phyloP scores from a whole-genome alignment of 2,329 filamentous ascomycete species.

The Monosporascus sp. region DNA sequence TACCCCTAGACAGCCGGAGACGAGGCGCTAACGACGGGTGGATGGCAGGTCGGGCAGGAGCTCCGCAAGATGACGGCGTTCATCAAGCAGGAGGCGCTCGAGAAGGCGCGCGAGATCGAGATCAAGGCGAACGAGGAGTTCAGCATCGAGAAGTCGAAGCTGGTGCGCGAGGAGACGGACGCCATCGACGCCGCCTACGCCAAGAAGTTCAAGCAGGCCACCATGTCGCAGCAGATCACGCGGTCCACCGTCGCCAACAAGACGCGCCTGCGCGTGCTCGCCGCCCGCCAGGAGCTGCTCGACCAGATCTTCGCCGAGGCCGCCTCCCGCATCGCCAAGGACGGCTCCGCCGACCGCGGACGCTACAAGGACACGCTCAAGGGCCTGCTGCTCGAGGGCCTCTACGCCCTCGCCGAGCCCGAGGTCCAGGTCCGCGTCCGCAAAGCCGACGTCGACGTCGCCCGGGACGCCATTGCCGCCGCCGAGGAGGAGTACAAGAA shows the following conservation, averaged over 20 bases:
- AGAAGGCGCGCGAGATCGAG: slow-evolving; percentile 95
- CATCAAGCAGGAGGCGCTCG: slow-evolving; percentile 96
- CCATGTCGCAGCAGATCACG: slow-evolving; percentile 98
- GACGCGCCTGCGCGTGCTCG: slow-evolving; percentile 82
- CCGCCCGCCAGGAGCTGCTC: slow-evolving; percentile 82
- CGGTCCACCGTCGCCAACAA: slow-evolving; percentile 95
- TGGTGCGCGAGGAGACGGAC: slow-evolving; percentile 90
- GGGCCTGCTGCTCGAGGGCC: slow-evolving; percentile 79
- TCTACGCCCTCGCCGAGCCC: slow-evolving; percentile 81
- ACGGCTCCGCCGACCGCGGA: slow-evolving; percentile 59
- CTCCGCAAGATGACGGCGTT: slow-evolving; percentile 99
- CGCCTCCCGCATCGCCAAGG: slow-evolving; percentile 61
- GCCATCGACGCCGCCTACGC: slow-evolving; percentile 90
- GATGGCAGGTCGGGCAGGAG: slow-evolving; percentile 84
- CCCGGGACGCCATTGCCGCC: slow-evolving; percentile 72
- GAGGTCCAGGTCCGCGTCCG: slow-evolving; percentile 70
- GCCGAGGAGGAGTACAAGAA: slow-evolving; percentile 82
- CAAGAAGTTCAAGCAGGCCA: slow-evolving; percentile 98
- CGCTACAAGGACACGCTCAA: slow-evolving; percentile 75
- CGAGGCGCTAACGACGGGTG: neutral
- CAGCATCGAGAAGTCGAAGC: slow-evolving; percentile 97
- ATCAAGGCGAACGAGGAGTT: slow-evolving; percentile 99
- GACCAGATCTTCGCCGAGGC: slow-evolving; percentile 84
- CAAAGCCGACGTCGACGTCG: slow-evolving; percentile 70
- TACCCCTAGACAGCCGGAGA: neutral